A percentile compares a stretch with the other conserved stretches of the same genome.
Evolutionary conservation across 139 green algal species (phyloP).

Genomic region (Picochlorum sp.): DNA sequence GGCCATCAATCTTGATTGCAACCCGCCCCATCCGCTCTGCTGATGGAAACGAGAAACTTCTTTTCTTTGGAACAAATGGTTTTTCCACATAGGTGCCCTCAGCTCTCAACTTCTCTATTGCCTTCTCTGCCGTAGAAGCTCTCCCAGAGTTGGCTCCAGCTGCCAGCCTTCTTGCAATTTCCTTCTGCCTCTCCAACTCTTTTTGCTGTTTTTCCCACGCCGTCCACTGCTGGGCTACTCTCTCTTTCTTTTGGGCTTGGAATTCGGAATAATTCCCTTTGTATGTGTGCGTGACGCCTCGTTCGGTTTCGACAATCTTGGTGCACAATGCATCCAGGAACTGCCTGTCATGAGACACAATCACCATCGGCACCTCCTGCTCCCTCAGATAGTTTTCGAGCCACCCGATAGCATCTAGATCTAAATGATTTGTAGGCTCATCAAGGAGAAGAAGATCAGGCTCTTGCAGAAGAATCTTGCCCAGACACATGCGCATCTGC

Average conservation of each 20-base stretch:
- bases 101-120: constrained; percentile 73
- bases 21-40: constrained; percentile 65
- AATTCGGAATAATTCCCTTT: constrained; percentile 50
- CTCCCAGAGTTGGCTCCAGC: constrained; percentile 62
- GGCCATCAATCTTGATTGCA: constrained; percentile 45
- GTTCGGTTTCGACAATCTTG: constrained; percentile 96
- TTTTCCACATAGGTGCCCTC: constrained; percentile 67
- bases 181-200: constrained; percentile 76
- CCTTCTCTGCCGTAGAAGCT: constrained; percentile 82
- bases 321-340: constrained; percentile 94
- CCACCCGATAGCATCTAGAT: constrained; percentile 97
- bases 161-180: constrained; percentile 59
- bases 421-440: constrained; percentile 98
- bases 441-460: constrained; percentile 90
- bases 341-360: constrained; percentile 94
- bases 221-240: constrained; percentile 62
- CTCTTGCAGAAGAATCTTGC: constrained; percentile 95
- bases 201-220: constrained; percentile 96
- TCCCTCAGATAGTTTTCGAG: constrained; percentile 87
- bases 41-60: constrained; percentile 59
- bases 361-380: constrained; percentile 85
- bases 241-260: constrained; percentile 49
- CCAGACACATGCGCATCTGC: constrained; percentile 99
- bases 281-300: constrained; percentile 77
- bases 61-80: constrained; percentile 71